Evolutionary conservation across 768 basidiomycete species (phyloP).

Genomic region (Hysterangium stoloniferum): DNA sequence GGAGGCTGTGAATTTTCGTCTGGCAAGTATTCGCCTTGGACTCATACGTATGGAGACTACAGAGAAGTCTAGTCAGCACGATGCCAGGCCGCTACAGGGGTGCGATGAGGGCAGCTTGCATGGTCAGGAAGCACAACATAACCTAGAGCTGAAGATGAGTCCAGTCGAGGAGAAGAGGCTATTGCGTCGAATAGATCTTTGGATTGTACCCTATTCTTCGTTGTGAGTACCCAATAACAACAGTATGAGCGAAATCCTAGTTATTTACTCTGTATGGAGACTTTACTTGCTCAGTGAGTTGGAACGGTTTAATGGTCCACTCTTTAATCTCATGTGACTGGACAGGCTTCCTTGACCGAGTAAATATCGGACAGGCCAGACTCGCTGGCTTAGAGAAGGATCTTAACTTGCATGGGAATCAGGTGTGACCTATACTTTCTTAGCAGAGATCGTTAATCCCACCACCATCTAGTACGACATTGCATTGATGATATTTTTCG

Average conservation of each 20-base stretch:
- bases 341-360: constrained; percentile 17
- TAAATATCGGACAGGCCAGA: constrained; percentile 20
- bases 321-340: not conserved
- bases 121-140: no score
- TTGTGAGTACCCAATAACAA: not conserved
- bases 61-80: no score
- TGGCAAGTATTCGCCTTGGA: no score
- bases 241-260: not conserved
- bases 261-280: not conserved
- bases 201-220: constrained; percentile 12
- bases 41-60: no score
- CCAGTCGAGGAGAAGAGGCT: constrained; percentile 15
- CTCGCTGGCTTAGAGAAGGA: constrained; percentile 16
- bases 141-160: not conserved
- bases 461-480: not conserved
- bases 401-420: constrained; percentile 12
- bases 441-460: not conserved
- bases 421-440: constrained; percentile 13
- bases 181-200: constrained; percentile 13
- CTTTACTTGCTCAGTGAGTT: constrained; percentile 14
- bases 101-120: no score
- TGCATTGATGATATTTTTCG: constrained; percentile 22
- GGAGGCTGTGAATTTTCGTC: no score
- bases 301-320: not conserved
- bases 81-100: no score